Conservation (phyloP, 352 stramenopile genomes). For the Hyaloperonospora brassicae region DNA sequence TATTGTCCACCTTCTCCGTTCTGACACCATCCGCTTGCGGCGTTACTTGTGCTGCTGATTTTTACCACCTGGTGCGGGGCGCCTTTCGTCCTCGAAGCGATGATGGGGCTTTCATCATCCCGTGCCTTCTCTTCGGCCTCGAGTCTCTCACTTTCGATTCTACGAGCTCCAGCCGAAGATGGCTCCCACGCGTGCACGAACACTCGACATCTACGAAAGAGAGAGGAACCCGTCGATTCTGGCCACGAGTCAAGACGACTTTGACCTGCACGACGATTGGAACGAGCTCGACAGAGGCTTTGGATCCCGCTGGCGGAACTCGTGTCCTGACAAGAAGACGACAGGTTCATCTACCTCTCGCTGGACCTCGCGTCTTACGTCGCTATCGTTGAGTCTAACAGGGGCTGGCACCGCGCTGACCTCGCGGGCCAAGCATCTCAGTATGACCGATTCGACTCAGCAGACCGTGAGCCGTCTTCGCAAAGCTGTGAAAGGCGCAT, state of each 20-base stretch:
- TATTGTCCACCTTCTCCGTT: constrained; percentile 10
- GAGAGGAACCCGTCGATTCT: constrained; percentile 22
- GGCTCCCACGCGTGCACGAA: constrained; percentile 8
- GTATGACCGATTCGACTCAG: constrained; percentile 14
- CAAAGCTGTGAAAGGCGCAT: constrained; percentile 14
- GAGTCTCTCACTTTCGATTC: constrained; percentile 22
- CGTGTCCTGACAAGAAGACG: constrained; percentile 12
- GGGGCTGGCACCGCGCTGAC: constrained; percentile 10
- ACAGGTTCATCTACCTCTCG: not conserved
- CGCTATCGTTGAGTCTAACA: constrained; percentile 18
- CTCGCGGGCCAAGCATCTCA: constrained; percentile 15
- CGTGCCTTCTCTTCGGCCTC: no score
- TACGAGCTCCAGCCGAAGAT: constrained; percentile 5
- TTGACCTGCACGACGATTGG: constrained; percentile 17
- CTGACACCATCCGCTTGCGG: constrained; percentile 4
- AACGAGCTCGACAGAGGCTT: constrained; percentile 3
- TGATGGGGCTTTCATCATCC: no score
- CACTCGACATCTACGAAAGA: constrained; percentile 8
- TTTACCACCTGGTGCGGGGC: constrained; percentile 9
- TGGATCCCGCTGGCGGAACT: constrained; percentile 16
- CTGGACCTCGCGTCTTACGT: constrained; percentile 15
- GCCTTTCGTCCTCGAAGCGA: not conserved
- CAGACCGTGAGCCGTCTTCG: constrained; percentile 16
- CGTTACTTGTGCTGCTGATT: constrained; percentile 25
- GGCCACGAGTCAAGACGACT: constrained; percentile 11